Conservation (phyloP, 768 basidiomycete genomes). For the Aureoboletus auriporus region DNA sequence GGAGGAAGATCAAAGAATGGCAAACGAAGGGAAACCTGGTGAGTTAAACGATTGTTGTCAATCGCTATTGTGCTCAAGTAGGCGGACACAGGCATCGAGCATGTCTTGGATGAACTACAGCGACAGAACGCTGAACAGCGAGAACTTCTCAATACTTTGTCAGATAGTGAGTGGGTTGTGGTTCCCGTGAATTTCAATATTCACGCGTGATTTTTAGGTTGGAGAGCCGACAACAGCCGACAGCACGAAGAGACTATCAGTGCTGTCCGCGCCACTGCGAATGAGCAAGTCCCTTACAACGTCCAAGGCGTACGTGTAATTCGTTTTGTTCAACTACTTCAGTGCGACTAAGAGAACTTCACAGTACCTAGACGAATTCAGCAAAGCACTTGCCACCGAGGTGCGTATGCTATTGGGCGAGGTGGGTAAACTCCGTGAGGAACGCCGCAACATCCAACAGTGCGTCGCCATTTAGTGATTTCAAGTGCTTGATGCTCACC, state of each 20-base stretch:
- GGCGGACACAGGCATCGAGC: conserved; percentile 47
- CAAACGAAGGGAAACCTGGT: conserved; percentile 57
- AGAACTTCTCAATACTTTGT: conserved; percentile 50
- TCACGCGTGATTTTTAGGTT: conserved; percentile 40
- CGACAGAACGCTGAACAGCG: conserved; percentile 58
- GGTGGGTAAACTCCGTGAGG: conserved; percentile 79
- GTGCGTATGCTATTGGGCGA: conserved; percentile 80
- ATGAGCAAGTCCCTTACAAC: conserved; percentile 78
- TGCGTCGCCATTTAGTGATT: conserved; percentile 36
- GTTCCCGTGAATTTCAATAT: not conserved
- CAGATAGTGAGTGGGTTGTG: conserved; percentile 45
- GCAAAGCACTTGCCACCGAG: conserved; percentile 76
- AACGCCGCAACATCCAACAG: conserved; percentile 75
- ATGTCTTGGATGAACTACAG: conserved; percentile 54
- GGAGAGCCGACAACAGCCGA: conserved; percentile 60
- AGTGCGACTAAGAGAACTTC: not conserved
- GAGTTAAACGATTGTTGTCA: conserved; percentile 17
- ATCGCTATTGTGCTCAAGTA: conserved; percentile 5
- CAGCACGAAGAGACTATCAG: conserved; percentile 67
- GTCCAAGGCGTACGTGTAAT: conserved; percentile 65
- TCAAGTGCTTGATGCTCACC: conserved; percentile 3
- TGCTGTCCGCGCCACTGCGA: conserved; percentile 66
- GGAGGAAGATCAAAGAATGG: conserved; percentile 50
- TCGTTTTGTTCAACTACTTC: conserved; percentile 1
- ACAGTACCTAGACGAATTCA: conserved; percentile 86